Conservation (phyloP, 805 yeast genomes). For the Saturnispora zaruensis region DNA sequence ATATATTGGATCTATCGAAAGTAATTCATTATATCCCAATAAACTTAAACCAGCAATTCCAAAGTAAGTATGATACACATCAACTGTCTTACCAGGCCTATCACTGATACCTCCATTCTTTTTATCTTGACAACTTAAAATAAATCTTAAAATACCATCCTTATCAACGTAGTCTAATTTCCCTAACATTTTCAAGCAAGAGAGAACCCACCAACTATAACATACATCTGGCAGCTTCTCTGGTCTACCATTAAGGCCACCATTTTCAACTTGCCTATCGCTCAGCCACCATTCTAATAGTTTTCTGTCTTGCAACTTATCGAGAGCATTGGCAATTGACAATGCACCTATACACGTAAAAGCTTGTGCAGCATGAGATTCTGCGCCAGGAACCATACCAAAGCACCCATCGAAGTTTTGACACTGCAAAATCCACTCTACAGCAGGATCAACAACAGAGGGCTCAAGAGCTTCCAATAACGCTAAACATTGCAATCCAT, state of each 20-base stretch:
- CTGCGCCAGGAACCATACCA: constrained; percentile 91
- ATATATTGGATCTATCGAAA: constrained; percentile 73
- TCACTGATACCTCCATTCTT: constrained; percentile 88
- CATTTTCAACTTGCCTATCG: constrained; percentile 78
- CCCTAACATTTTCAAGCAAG: constrained; percentile 59
- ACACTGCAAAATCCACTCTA: constrained; percentile 56
- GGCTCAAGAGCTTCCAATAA: constrained; percentile 52
- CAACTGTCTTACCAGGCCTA: constrained; percentile 83
- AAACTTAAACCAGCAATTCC: constrained; percentile 84
- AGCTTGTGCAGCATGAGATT: constrained; percentile 87
- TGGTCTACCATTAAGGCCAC: constrained; percentile 95
- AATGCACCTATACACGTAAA: constrained; percentile 80
- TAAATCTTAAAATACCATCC: constrained; percentile 53
- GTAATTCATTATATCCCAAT: constrained; percentile 51
- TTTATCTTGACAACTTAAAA: constrained; percentile 67
- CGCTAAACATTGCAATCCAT: constrained; percentile 65
- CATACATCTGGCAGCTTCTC: constrained; percentile 97
- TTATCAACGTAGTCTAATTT: constrained; percentile 73
- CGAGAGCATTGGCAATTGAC: constrained; percentile 55
- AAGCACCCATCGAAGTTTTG: constrained; percentile 93
- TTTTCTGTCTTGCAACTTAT: constrained; percentile 35
- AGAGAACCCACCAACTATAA: constrained; percentile 95
- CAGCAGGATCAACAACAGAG: constrained; percentile 48
- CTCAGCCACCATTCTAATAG: constrained; percentile 77
- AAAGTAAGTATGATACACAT: constrained; percentile 87